These are phyloP conservation scores for Tirmania nivea DNA, from an alignment of 495 filamentous ascomycete genomes.

Conservation along the genomic window DNA sequence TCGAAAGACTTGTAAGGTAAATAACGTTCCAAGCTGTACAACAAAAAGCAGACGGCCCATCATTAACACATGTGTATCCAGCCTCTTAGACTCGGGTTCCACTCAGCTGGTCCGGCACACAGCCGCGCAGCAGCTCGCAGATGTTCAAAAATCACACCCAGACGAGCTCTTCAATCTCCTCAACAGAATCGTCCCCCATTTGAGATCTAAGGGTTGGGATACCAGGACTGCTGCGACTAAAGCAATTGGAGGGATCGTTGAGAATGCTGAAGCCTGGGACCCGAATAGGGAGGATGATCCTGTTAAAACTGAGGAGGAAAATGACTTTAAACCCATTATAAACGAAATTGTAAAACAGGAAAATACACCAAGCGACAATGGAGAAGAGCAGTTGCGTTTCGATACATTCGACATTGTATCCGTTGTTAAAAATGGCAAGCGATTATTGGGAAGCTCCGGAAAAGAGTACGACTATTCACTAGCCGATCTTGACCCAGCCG, in stretches of 20 bases:
- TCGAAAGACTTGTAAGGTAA: slow-evolving; percentile 87
- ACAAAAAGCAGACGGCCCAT: not conserved
- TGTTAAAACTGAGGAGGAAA: slow-evolving; percentile 20
- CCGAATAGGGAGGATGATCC: slow-evolving; percentile 49
- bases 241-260: slow-evolving; percentile 76
- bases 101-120: slow-evolving; percentile 87
- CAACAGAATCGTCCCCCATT: slow-evolving; percentile 83
- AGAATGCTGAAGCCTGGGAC: slow-evolving; percentile 70
- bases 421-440: slow-evolving; percentile 61
- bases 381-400: slow-evolving; percentile 22
- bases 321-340: slow-evolving; percentile 31
- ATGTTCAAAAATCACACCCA: slow-evolving; percentile 92
- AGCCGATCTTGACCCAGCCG: slow-evolving; percentile 56
- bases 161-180: slow-evolving; percentile 93
- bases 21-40: slow-evolving; percentile 21
- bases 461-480: slow-evolving; percentile 68
- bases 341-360: slow-evolving; percentile 14
- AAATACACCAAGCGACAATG: not conserved
- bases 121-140: slow-evolving; percentile 83
- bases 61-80: slow-evolving; percentile 17
- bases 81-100: slow-evolving; percentile 87
- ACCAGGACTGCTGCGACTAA: slow-evolving; percentile 77
- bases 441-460: slow-evolving; percentile 57
- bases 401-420: slow-evolving; percentile 54
- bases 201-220: slow-evolving; percentile 86